Conservation (phyloP, 208 protist genomes). For the Herpetomonas samuelpessoai region DNA sequence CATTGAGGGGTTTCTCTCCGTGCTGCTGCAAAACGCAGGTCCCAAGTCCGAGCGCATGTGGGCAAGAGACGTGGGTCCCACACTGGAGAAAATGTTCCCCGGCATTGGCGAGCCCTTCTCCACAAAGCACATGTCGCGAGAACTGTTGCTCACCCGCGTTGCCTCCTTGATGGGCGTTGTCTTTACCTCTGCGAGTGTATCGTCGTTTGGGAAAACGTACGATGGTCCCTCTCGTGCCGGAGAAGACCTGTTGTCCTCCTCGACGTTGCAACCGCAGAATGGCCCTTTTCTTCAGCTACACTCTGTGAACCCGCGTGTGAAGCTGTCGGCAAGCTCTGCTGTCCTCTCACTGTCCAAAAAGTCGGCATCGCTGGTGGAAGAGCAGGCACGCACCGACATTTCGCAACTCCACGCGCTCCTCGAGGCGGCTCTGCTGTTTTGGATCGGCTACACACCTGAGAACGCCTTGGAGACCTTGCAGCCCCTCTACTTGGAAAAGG, state of each 20-base stretch:
- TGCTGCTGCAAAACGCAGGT: slow-evolving; percentile 48
- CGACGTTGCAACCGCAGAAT: too few species aligned
- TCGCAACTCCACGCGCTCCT: slow-evolving; percentile 16
- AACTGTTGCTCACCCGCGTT: slow-evolving; percentile 53
- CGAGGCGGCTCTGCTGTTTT: slow-evolving; percentile 74
- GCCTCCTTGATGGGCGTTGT: slow-evolving; percentile 42
- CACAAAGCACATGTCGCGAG: slow-evolving; percentile 36
- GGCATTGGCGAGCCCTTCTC: slow-evolving; percentile 55
- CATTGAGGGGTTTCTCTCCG: slow-evolving; percentile 40
- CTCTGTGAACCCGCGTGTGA: slow-evolving; percentile 19
- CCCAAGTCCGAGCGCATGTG: slow-evolving; percentile 55
- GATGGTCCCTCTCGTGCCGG: too few species aligned
- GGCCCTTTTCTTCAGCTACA: slow-evolving; percentile 35
- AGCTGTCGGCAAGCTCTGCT: slow-evolving; percentile 5
- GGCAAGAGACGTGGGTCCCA: slow-evolving; percentile 61
- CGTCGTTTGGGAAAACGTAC: slow-evolving; percentile 28
- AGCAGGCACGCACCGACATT: slow-evolving; percentile 7
- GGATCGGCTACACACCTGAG: slow-evolving; percentile 66
- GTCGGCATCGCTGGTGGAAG: neutral
- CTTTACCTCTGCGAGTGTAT: slow-evolving; percentile 36
- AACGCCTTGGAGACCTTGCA: slow-evolving; percentile 32
- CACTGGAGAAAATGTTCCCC: slow-evolving; percentile 35
- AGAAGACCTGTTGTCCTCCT: too few species aligned
- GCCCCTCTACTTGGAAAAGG: slow-evolving; percentile 65
- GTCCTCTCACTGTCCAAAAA: too few species aligned